phyloP scores from a whole-genome alignment of 2,329 filamentous ascomycete genomes.

The Neonectria ditissima region DNA sequence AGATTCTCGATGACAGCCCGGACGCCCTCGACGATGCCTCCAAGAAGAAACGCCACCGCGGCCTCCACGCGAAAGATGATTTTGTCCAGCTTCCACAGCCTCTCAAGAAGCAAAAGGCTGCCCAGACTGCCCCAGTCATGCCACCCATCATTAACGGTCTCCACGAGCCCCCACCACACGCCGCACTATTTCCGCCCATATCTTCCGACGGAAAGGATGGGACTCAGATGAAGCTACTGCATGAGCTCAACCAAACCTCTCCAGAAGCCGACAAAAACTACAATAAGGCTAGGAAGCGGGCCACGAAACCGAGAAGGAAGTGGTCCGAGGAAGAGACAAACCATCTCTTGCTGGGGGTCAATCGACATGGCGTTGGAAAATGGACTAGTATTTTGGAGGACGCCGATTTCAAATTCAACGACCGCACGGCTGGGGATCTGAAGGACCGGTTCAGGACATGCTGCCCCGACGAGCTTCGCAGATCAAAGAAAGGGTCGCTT shows the following conservation, averaged over 20 bases:
- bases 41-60: conserved; percentile 67
- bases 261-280: conserved; percentile 48
- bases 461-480: conserved; percentile 70
- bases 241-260: conserved; percentile 54
- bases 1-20: conserved; percentile 59
- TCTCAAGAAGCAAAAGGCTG: conserved; percentile 72
- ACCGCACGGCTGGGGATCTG: conserved; percentile 70
- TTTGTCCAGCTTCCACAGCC: conserved; percentile 74
- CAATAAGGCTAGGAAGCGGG: conserved; percentile 63
- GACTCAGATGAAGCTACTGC: conserved; percentile 56
- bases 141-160: conserved; percentile 75
- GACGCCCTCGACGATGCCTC: conserved; percentile 59
- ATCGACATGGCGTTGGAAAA: conserved; percentile 72
- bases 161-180: conserved; percentile 70
- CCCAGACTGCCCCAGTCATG: conserved; percentile 63
- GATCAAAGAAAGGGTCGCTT: conserved; percentile 50
- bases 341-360: conserved; percentile 70
- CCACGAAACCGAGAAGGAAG: conserved; percentile 69
- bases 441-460: conserved; percentile 76
- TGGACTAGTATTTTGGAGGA: conserved; percentile 75
- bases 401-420: conserved; percentile 69
- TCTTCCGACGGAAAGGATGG: conserved; percentile 63
- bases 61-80: conserved; percentile 66
- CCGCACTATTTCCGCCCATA: conserved; percentile 73
- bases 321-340: conserved; percentile 76